Evolutionary conservation across 306 rosid species (phyloP).

Genomic region (Gynostemma pentaphyllum): DNA sequence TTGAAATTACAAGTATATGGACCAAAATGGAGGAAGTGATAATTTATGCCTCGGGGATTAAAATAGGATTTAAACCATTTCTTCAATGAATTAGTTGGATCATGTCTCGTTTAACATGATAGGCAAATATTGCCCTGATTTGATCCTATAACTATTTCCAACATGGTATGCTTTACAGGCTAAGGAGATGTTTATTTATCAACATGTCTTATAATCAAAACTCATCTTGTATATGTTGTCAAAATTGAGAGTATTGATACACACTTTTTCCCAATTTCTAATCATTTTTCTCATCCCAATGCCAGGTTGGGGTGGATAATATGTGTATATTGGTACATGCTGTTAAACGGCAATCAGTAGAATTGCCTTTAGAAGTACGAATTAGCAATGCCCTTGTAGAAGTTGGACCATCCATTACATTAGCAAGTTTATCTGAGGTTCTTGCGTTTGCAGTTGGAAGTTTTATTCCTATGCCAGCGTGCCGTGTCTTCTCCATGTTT

Average conservation of each 20-base stretch:
- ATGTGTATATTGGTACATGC: slow-evolving; percentile 98
- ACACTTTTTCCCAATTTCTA: not conserved
- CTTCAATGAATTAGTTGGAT: not conserved
- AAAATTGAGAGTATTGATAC: not conserved
- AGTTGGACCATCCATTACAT: slow-evolving; percentile 97
- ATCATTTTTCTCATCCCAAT: slow-evolving; percentile 1
- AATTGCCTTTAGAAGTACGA: slow-evolving; percentile 77
- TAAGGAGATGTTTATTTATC: not conserved
- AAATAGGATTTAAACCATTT: too few relatives aligned
- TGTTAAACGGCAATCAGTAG: slow-evolving; percentile 76
- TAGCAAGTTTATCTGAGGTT: slow-evolving; percentile 94
- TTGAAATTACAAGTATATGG: too few relatives aligned
- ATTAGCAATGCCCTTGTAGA: slow-evolving; percentile 94
- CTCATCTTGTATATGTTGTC: not conserved
- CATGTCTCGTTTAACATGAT: not conserved
- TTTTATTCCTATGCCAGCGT: slow-evolving; percentile 98
- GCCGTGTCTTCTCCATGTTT: slow-evolving; percentile 99
- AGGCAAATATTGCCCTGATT: not conserved
- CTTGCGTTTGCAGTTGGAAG: slow-evolving; percentile 96
- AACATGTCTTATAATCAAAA: not conserved
- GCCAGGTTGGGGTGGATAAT: slow-evolving; percentile 95
- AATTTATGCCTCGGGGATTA: too few relatives aligned
- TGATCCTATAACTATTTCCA: not conserved
- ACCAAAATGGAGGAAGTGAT: too few relatives aligned
- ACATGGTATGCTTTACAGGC: not conserved